A percentile compares a stretch with the other conserved stretches of the same genome.
phyloP scores from a whole-genome alignment of 805 yeast genomes.

The Starmerella powellii region DNA sequence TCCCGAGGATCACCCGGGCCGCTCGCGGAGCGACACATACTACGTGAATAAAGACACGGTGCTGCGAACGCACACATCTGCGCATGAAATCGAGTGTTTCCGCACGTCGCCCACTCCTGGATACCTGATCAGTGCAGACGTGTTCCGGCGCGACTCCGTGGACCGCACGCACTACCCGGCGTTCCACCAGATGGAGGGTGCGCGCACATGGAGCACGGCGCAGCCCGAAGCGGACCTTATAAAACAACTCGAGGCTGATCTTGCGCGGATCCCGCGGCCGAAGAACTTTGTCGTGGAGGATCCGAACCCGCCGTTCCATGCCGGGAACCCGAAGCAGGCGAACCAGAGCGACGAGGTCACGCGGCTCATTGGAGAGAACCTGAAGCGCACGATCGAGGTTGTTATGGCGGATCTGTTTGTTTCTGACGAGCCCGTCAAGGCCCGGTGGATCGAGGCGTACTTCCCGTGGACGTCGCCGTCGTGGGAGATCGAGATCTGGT shows the following conservation, averaged over 20 bases:
- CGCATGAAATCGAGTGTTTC: constrained; percentile 87
- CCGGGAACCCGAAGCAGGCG: constrained; percentile 66
- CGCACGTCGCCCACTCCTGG: constrained; percentile 59
- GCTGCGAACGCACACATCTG: constrained; percentile 89
- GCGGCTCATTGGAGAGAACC: constrained; percentile 56
- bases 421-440: constrained; percentile 67
- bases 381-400: constrained; percentile 76
- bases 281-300: constrained; percentile 64
- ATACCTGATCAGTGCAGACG: constrained; percentile 88
- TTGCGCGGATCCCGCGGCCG: constrained; percentile 51
- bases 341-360: constrained; percentile 62
- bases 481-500: constrained; percentile 97
- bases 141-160: constrained; percentile 87
- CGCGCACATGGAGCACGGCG: constrained; percentile 60
- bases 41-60: constrained; percentile 63
- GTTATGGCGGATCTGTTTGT: constrained; percentile 72
- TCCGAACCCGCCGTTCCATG: constrained; percentile 44
- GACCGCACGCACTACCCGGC: constrained; percentile 95
- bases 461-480: constrained; percentile 99
- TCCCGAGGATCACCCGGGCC: constrained; percentile 84
- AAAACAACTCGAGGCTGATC: constrained; percentile 43
- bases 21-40: constrained; percentile 86
- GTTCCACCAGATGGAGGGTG: constrained; percentile 97
- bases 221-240: constrained; percentile 32
- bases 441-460: constrained; percentile 89